Conservation (phyloP, 192 early-diverging fungal species). For the Jimgerdemannia flammicorona region DNA sequence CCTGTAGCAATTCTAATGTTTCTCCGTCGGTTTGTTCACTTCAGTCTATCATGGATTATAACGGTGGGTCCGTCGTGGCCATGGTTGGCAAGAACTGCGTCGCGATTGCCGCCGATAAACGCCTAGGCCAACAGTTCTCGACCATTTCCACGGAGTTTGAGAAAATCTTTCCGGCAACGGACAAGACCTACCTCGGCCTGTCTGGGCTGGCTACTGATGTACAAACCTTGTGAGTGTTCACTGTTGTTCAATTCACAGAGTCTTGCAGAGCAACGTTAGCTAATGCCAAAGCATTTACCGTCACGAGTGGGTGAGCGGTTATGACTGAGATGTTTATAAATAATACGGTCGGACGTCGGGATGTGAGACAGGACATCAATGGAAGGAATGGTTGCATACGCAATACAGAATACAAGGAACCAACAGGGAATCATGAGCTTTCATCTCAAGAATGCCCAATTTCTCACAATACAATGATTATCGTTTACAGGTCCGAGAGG, state of each 20-base stretch:
- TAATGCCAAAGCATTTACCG: no score
- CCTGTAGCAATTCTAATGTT: neutral
- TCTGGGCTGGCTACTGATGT: slow-evolving; percentile 96
- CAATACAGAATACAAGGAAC: no score
- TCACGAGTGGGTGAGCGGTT: no score
- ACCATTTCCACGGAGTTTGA: slow-evolving; percentile 94
- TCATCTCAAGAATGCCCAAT: no score
- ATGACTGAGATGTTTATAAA: no score
- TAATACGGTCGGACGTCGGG: no score
- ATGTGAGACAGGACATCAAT: no score
- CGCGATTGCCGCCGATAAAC: slow-evolving; percentile 93
- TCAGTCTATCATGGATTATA: slow-evolving; percentile 87
- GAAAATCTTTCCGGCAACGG: slow-evolving; percentile 88
- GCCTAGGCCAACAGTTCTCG: slow-evolving; percentile 89
- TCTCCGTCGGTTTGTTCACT: slow-evolving; percentile 12
- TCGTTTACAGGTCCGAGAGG: slow-evolving; percentile 61
- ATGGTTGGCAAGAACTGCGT: slow-evolving; percentile 99
- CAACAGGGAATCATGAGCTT: no score
- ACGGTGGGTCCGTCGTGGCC: slow-evolving; percentile 91
- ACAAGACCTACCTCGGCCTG: slow-evolving; percentile 85
- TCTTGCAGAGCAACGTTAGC: no score
- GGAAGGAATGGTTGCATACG: no score
- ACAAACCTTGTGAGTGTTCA: slow-evolving; percentile 76
- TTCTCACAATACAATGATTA: neutral
- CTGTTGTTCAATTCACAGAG: no score